Evolutionary conservation across 345 rosid species (phyloP).

Genomic region (Eutrema heterophyllum): DNA sequence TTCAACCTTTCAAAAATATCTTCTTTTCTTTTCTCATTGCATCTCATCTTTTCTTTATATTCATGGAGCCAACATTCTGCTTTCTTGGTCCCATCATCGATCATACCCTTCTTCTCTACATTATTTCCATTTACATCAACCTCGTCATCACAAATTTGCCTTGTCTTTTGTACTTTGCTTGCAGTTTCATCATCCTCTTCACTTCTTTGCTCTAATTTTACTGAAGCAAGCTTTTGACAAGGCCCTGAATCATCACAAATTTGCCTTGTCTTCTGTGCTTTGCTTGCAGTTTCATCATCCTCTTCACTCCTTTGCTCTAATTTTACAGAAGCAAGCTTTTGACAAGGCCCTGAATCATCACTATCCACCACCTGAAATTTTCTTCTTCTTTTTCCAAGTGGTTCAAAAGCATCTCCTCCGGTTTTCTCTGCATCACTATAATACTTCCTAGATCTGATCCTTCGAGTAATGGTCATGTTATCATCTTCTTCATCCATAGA

Average conservation of each 20-base stretch:
- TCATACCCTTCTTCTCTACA: not conserved
- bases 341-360: not conserved
- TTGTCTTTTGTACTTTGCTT: not conserved
- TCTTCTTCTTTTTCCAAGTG: conserved; percentile 6
- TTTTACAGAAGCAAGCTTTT: conserved; percentile 1
- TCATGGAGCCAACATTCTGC: not conserved
- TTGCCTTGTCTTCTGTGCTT: not conserved
- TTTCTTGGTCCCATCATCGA: not conserved
- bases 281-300: not conserved
- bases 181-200: not conserved
- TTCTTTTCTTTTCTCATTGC: not conserved
- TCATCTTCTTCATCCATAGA: conserved; percentile 12
- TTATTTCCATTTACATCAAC: not conserved
- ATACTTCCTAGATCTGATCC: not conserved
- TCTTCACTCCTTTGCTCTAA: not conserved
- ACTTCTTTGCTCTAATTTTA: not conserved
- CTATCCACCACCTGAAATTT: conserved; percentile 9
- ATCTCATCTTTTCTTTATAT: not conserved
- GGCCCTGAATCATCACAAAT: not conserved
- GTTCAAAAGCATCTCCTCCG: not conserved
- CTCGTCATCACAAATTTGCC: not conserved
- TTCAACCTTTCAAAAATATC: not conserved
- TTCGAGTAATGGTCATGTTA: not conserved
- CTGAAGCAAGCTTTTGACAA: not conserved
- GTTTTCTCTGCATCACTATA: not conserved